Conservation (phyloP, 176 grass and related monocot species). For the Zizania latifolia region DNA sequence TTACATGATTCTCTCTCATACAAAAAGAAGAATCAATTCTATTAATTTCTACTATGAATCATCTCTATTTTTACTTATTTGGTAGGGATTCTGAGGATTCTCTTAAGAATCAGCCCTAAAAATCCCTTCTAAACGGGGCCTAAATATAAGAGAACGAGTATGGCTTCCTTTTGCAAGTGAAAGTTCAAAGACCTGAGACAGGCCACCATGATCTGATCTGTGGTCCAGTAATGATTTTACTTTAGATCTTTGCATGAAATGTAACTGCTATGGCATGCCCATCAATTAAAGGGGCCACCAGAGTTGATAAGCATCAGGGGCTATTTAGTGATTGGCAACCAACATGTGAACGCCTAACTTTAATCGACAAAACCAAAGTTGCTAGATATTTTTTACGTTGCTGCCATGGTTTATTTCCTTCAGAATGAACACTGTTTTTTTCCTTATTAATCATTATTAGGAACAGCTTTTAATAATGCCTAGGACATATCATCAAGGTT, state of each 20-base stretch:
- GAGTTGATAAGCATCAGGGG: background rate
- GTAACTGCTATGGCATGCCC: background rate
- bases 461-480: background rate
- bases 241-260: constrained; percentile 13
- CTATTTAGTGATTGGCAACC: background rate
- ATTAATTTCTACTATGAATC: too few relatives aligned
- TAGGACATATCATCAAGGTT: background rate
- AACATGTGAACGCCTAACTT: background rate
- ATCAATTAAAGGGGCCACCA: background rate
- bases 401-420: background rate
- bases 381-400: background rate
- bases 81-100: too few relatives aligned
- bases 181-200: background rate
- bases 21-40: too few relatives aligned
- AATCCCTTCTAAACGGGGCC: too few relatives aligned
- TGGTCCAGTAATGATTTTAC: constrained; percentile 11
- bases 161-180: background rate
- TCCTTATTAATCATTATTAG: too few relatives aligned
- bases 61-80: too few relatives aligned
- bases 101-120: too few relatives aligned
- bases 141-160: background rate
- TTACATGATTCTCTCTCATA: too few relatives aligned
- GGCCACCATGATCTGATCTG: constrained; percentile 1
- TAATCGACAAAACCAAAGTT: background rate
- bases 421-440: background rate